These are phyloP conservation scores for Eucalyptus regnans DNA, from an alignment of 345 rosid species.

Conservation along the genomic window DNA sequence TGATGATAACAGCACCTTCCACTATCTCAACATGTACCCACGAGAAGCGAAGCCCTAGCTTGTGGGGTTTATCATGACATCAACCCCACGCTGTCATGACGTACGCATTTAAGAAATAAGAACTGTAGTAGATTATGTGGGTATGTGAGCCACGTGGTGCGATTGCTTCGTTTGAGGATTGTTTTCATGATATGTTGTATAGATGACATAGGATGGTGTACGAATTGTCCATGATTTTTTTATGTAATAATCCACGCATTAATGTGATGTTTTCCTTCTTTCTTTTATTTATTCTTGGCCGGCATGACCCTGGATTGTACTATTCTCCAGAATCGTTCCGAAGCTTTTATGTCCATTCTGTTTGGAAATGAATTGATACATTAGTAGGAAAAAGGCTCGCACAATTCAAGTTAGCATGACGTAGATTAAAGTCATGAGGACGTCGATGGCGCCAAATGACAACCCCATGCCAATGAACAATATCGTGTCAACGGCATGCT, in stretches of 20 bases:
- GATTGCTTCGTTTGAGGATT: background rate
- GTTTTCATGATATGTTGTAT: background rate
- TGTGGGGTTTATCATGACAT: conserved; percentile 38
- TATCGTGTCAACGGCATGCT: background rate
- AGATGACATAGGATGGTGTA: background rate
- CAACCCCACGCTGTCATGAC: conserved; percentile 59
- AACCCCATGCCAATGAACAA: background rate
- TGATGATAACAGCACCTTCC: conserved; percentile 50
- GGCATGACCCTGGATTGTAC: background rate
- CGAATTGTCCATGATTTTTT: background rate
- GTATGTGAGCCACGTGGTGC: background rate
- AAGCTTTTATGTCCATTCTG: background rate
- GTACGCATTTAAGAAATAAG: background rate
- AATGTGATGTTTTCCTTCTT: background rate
- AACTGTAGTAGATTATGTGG: background rate
- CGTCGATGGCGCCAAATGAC: background rate
- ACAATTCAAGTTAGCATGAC: background rate
- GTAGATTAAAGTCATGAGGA: background rate
- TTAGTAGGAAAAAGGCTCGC: background rate
- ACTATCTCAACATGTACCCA: conserved; percentile 16
- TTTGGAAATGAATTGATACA: background rate
- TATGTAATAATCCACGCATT: background rate
- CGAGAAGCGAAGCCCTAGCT: background rate
- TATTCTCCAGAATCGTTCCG: background rate
- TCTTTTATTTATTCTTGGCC: background rate